Conservation (phyloP, 1,284 basidiomycete genomes). For the Somion occarium region DNA sequence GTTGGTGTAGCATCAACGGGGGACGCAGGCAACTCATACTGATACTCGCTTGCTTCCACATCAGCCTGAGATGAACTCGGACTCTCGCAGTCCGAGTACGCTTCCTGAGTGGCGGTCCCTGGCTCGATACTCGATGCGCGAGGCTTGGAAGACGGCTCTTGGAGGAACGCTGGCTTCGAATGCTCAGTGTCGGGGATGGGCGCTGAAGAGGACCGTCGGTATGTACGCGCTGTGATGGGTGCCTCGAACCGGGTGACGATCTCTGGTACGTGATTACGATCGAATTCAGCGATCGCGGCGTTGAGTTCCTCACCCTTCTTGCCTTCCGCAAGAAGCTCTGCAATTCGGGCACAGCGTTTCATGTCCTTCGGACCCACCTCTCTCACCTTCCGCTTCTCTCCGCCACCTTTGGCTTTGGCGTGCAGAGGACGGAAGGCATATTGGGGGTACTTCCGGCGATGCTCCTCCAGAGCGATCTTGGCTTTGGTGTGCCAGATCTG, state of each 20-base stretch:
- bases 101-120: conserved; percentile 10
- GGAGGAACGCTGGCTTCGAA: conserved; percentile 24
- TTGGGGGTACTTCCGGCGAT: conserved; percentile 63
- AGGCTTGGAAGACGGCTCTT: conserved; percentile 17
- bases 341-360: conserved; percentile 71
- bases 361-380: conserved; percentile 67
- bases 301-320: conserved; percentile 55
- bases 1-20: conserved; percentile 24
- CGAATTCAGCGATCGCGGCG: conserved; percentile 68
- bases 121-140: conserved; percentile 33
- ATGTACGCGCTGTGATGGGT: conserved; percentile 62
- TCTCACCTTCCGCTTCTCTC: conserved; percentile 56
- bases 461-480: conserved; percentile 58
- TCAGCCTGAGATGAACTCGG: conserved; percentile 17
- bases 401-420: conserved; percentile 34
- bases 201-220: conserved; percentile 46
- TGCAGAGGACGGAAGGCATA: conserved; percentile 68
- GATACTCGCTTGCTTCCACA: conserved; percentile 16
- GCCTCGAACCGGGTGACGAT: conserved; percentile 66
- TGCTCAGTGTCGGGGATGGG: conserved; percentile 33
- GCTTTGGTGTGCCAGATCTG: conserved; percentile 68
- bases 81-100: conserved; percentile 4
- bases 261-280: conserved; percentile 58
- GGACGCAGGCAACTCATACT: conserved; percentile 20
- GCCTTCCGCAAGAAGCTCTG: conserved; percentile 54